phyloP scores from a whole-genome alignment of 2,329 filamentous ascomycete genomes.

The Colletotrichum sp. region DNA sequence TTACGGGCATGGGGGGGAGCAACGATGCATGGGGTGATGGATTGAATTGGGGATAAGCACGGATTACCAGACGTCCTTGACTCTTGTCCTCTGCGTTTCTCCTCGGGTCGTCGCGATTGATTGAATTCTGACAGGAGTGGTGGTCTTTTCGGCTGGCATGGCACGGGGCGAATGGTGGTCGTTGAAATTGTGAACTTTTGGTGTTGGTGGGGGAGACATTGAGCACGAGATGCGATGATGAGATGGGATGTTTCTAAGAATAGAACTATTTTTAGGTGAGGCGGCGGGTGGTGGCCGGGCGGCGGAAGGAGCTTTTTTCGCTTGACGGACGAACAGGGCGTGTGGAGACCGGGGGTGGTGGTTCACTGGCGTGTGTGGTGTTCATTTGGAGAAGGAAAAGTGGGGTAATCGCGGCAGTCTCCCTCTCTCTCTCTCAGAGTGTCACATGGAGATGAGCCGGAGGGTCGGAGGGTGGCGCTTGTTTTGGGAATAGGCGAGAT shows the following conservation, averaged over 20 bases:
- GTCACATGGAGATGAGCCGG: neutral
- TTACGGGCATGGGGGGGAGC: neutral
- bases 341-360: neutral
- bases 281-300: neutral
- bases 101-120: neutral
- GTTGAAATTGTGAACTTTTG: neutral
- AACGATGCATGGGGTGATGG: neutral
- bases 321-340: slow-evolving; percentile 1
- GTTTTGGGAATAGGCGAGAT: neutral
- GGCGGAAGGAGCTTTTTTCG: neutral
- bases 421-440: neutral
- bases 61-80: neutral
- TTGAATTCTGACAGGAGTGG: neutral
- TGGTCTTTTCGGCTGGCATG: neutral
- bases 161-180: neutral
- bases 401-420: neutral
- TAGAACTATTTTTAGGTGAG: slow-evolving; percentile 10
- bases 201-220: neutral
- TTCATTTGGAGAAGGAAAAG: neutral
- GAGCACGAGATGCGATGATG: neutral
- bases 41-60: neutral
- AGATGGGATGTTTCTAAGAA: neutral
- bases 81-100: neutral
- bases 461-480: neutral
- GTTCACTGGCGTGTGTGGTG: neutral